Evolutionary conservation across 1,284 basidiomycete genomes (phyloP).

Genomic region (Naganishia liquefaciens): DNA sequence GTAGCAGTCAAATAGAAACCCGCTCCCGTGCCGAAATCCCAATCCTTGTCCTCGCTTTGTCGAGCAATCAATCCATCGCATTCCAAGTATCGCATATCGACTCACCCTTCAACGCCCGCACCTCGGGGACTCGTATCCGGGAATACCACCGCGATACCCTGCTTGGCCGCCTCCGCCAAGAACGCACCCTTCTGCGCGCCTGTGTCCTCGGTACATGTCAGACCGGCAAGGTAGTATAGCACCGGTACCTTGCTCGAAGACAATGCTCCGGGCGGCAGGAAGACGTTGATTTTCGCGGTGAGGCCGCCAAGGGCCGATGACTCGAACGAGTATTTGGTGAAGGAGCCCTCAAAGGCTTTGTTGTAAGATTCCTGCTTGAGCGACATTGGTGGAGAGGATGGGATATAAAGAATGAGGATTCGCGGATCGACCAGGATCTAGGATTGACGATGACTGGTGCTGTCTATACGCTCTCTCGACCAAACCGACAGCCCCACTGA

Average conservation of each 20-base stretch:
- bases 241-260: conserved; percentile 67
- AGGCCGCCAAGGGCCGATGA: conserved; percentile 76
- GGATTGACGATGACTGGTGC: not conserved
- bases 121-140: conserved; percentile 95
- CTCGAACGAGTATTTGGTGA: conserved; percentile 85
- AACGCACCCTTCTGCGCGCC: conserved; percentile 89
- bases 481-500: not conserved
- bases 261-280: conserved; percentile 69
- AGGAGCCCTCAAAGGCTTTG: conserved; percentile 73
- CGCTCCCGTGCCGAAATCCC: conserved; percentile 91
- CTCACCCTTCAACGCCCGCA: conserved; percentile 74
- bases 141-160: conserved; percentile 88
- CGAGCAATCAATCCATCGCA: not conserved
- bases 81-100: not conserved
- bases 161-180: conserved; percentile 72
- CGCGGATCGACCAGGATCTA: not conserved
- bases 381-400: conserved; percentile 45
- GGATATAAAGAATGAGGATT: not conserved
- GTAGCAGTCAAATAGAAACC: conserved; percentile 94
- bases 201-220: conserved; percentile 96
- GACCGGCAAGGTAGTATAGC: conserved; percentile 84
- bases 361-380: conserved; percentile 66
- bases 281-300: conserved; percentile 83
- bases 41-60: conserved; percentile 69
- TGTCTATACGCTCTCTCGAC: not conserved